Conservation (phyloP, 179 eudicot genomes). For the Nepenthes alata region DNA sequence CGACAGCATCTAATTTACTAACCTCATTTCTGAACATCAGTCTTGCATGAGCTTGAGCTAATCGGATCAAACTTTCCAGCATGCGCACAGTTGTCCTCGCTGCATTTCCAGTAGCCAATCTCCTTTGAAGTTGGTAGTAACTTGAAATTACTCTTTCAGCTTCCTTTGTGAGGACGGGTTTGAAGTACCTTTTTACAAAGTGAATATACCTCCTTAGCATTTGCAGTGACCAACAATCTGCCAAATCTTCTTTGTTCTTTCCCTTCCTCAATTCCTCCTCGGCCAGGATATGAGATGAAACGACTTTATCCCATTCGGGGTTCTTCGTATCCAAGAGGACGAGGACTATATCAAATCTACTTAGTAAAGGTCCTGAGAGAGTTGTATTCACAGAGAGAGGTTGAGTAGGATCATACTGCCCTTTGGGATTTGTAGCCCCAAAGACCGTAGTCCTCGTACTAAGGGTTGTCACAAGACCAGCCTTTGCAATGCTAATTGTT, state of each 20-base stretch:
- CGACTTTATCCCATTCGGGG: conserved; percentile 95
- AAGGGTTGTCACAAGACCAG: conserved; percentile 92
- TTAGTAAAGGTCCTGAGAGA: conserved; percentile 87
- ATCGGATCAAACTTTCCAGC: conserved; percentile 86
- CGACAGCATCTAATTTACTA: conserved; percentile 62
- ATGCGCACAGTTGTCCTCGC: conserved; percentile 94
- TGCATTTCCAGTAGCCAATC: conserved; percentile 71
- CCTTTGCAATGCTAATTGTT: conserved; percentile 93
- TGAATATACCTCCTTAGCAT: conserved; percentile 76
- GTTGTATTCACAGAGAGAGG: conserved; percentile 84
- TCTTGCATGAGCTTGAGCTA: conserved; percentile 98
- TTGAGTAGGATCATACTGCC: conserved; percentile 84
- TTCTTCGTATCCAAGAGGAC: conserved; percentile 85
- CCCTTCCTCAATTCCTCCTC: conserved; percentile 40
- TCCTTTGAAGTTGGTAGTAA: conserved; percentile 85
- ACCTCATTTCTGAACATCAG: conserved; percentile 90
- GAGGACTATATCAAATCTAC: conserved; percentile 89
- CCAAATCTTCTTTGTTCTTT: conserved; percentile 38
- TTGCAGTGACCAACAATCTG: conserved; percentile 59
- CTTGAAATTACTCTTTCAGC: conserved; percentile 79
- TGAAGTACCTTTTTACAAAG: conserved; percentile 67
- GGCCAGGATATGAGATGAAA: conserved; percentile 85
- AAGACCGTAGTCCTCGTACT: conserved; percentile 79
- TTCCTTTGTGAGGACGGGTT: conserved; percentile 71
- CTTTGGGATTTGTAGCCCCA: conserved; percentile 97